Base-by-base conservation (phyloP, 2,329 filamentous ascomycete species). In the Purpureocillium takamizusanense region DNA sequence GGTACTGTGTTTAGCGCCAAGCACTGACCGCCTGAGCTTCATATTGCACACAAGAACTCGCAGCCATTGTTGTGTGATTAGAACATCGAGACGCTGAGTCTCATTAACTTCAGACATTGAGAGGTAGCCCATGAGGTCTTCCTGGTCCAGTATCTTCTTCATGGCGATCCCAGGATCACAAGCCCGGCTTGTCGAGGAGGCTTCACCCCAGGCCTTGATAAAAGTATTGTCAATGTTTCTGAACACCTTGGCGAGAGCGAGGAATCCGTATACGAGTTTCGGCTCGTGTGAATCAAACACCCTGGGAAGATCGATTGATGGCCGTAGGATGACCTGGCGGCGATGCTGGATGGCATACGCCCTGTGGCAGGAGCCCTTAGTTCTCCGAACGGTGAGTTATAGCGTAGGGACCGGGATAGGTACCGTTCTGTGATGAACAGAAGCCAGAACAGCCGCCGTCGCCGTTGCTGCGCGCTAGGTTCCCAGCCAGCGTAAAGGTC, bases 381-480 rank as follows among this genome's bases (percentile, higher is more conserved):
- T n/a, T n/a, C n/a, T n/a, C n/a, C n/a, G n/a, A n/a, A n/a, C n/a
- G n/a, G n/a, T n/a, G n/a, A n/a, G n/a, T n/a, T n/a, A n/a, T n/a
- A n/a, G n/a, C n/a, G n/a, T n/a, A n/a, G n/a, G n/a, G n/a, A n/a
- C n/a, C n/a, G n/a, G n/a, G n/a, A n/a, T n/a, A 25, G 6, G 21
- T 25, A 49, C 46, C 48, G 39, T 35, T 50, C 48, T 8, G 46
- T 49, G 17, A 50, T 38, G 32, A 49, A 50, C 4, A 50, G 35
- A 7, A 50, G 41, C 48, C 48, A 50, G 40, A 49, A 50, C 16
- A 50, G 33, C 9, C 45, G 40, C n/a, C 40, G 33, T 11, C 42
- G 32, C 13, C 45, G 39, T 33, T 49, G 45, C 14, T 35, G 40
- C n/a, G 35, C 41, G 9, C 42, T 35, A 5, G 39, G 13, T 14